A percentile compares a stretch with the other conserved stretches of the same genome.
phyloP scores from a whole-genome alignment of 1,284 basidiomycete genomes.

The Golubevia pallescens region DNA sequence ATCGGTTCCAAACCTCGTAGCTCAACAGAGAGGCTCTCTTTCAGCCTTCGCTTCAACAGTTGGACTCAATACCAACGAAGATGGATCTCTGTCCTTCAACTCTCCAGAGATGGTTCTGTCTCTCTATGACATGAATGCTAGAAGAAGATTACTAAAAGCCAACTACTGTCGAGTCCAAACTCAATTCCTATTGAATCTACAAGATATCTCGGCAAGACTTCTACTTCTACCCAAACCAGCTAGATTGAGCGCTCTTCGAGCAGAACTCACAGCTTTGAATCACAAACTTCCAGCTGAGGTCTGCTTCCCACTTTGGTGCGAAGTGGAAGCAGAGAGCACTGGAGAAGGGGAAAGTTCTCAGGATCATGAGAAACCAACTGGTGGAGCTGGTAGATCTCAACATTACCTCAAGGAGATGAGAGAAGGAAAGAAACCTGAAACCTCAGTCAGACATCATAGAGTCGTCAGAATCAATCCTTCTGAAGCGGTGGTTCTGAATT shows the following conservation, averaged over 20 bases:
- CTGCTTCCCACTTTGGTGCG: slow-evolving; percentile 97
- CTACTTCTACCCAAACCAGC: slow-evolving; percentile 92
- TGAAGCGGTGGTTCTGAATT: slow-evolving; percentile 97
- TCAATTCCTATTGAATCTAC: slow-evolving; percentile 85
- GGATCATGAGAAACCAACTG: slow-evolving; percentile 65
- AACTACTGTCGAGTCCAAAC: slow-evolving; percentile 86
- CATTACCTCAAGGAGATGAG: slow-evolving; percentile 14
- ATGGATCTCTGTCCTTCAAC: slow-evolving; percentile 11
- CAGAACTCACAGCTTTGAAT: slow-evolving; percentile 93
- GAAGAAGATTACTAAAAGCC: slow-evolving; percentile 44
- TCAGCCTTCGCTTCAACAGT: slow-evolving; percentile 61
- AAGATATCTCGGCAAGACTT: slow-evolving; percentile 90
- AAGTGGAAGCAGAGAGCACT: slow-evolving; percentile 31
- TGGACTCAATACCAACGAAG: slow-evolving; percentile 69
- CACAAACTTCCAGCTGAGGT: slow-evolving; percentile 86
- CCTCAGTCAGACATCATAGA: slow-evolving; percentile 74
- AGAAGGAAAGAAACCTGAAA: too few species aligned
- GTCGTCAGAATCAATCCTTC: slow-evolving; percentile 97
- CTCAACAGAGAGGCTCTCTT: slow-evolving; percentile 69
- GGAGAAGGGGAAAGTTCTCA: slow-evolving; percentile 66
- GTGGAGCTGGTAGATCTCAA: slow-evolving; percentile 58
- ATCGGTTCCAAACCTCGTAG: slow-evolving; percentile 66
- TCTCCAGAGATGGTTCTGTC: slow-evolving; percentile 29
- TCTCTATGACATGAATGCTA: slow-evolving; percentile 38
- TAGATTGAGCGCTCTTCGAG: slow-evolving; percentile 89